phyloP scores from a whole-genome alignment of 1,284 basidiomycete genomes.

The Gymnopus androsaceus region DNA sequence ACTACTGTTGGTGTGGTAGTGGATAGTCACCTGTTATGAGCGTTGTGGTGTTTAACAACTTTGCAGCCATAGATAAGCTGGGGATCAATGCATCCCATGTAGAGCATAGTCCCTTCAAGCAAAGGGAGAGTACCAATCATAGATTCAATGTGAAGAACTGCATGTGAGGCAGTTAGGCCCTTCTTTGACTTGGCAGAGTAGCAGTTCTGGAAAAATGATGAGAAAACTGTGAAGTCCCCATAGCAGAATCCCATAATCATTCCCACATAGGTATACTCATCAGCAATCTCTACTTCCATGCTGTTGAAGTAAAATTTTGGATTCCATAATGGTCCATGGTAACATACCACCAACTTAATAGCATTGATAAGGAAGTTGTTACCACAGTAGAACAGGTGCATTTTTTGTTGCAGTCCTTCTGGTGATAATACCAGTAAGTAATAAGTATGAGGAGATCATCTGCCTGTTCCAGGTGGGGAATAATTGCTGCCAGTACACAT shows the following conservation, averaged over 20 bases:
- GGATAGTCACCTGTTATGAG: too few species aligned
- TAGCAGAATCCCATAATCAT: neutral
- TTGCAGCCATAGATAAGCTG: too few species aligned
- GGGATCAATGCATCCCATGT: conserved; percentile 6
- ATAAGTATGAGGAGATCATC: too few species aligned
- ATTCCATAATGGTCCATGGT: neutral
- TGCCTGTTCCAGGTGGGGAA: too few species aligned
- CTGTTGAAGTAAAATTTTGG: neutral
- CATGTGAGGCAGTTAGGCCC: neutral
- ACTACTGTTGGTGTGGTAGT: too few species aligned
- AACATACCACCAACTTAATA: neutral
- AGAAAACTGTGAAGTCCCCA: conserved; percentile 1
- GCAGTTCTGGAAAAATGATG: neutral
- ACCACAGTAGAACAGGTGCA: conserved; percentile 3
- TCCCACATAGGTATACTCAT: conserved; percentile 3
- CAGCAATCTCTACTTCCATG: neutral
- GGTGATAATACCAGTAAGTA: neutral
- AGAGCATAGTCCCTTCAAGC: conserved; percentile 5
- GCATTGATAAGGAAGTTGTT: neutral
- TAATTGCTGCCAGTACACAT: too few species aligned
- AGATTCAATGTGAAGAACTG: too few species aligned
- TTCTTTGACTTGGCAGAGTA: conserved; percentile 1
- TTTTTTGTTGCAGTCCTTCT: conserved; percentile 9
- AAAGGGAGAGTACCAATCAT: conserved; percentile 10
- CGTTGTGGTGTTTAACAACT: too few species aligned